Evolutionary conservation across 2,329 filamentous ascomycete species (phyloP).

Genomic region (Triangularia setosa): DNA sequence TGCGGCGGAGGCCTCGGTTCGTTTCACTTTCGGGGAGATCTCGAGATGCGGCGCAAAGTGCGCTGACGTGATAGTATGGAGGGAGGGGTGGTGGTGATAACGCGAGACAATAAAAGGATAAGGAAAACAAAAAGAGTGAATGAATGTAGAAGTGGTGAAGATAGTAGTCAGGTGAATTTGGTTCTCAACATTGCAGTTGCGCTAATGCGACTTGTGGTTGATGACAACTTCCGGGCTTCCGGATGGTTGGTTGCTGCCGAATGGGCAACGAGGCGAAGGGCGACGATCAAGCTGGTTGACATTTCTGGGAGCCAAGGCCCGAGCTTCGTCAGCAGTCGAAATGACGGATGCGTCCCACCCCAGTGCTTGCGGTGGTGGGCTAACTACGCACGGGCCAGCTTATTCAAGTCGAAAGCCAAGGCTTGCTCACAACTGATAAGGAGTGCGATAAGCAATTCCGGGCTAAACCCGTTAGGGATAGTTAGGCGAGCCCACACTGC

Average conservation of each 20-base stretch:
- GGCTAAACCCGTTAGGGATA: constrained; percentile 21
- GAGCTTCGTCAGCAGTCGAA: constrained; percentile 3
- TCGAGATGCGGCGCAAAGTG: constrained; percentile 7
- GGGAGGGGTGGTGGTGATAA: neutral
- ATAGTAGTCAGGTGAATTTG: neutral
- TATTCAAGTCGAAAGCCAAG: neutral
- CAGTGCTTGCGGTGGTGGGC: neutral
- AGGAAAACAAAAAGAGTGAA: constrained; percentile 4
- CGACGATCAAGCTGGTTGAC: constrained; percentile 6
- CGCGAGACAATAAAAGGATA: neutral
- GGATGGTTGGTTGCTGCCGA: neutral
- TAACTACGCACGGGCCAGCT: neutral
- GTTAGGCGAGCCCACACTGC: constrained; percentile 38
- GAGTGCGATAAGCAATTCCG: neutral
- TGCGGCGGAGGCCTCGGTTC: neutral
- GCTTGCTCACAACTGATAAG: neutral
- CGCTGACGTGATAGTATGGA: constrained; percentile 1
- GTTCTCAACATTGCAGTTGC: constrained; percentile 6
- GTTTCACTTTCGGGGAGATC: neutral
- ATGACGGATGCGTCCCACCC: neutral
- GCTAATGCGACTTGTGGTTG: neutral
- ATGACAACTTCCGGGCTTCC: neutral
- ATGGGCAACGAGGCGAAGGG: neutral
- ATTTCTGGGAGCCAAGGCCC: neutral
- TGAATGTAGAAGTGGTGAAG: constrained; percentile 13